Base-by-base conservation (phyloP, 176 grass and related monocot species). In the Elaeis guineensis region DNA sequence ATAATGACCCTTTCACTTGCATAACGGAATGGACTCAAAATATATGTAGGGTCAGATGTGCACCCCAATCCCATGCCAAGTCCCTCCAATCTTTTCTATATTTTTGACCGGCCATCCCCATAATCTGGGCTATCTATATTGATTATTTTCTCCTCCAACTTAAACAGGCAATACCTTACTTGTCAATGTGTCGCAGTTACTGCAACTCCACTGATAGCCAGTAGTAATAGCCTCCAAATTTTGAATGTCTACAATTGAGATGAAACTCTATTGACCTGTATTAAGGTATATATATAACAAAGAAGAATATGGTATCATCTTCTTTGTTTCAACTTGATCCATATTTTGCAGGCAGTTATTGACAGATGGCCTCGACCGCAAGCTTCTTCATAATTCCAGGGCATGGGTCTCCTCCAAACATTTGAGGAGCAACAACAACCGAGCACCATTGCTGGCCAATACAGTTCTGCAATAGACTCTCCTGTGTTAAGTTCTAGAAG, bases 241-340 rank as follows among this genome's bases (percentile, higher is more conserved):
- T 65, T 8, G 48, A 26, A 15, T 18, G 3, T 29, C 17, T 61
- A 29, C 17, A 9, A 26, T 8, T 17, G 5, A 2, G 23, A n/a
- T 51, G 72, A 79, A 23, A 22, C 35, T 44, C 35, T 44, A 44
- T 44, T 14, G 6, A 2, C 14, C 35, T 44, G 35, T 44, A 35
- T 23, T 23, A 44, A 59, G 29, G 68, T 84, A 70, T 77, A 20
- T 69, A 61, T 78, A 73, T 58, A 68, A 30, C 6, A 69, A 71
- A 28, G 55, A 66, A 83, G 53, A 83, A 82, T 51, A 56, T 77
- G 6, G 20, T 71, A 50, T 71, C 26, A 18, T 25, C 21, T 59
- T 16, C 55, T 23, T 39, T 67, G 52, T 19, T 55, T 55, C 7
- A 67, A 39, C 52, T 54, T 21, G 54, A 35, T 55, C 24, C 14